Conservation (phyloP, 306 rosid genomes). For the Alnus glutinosa region DNA sequence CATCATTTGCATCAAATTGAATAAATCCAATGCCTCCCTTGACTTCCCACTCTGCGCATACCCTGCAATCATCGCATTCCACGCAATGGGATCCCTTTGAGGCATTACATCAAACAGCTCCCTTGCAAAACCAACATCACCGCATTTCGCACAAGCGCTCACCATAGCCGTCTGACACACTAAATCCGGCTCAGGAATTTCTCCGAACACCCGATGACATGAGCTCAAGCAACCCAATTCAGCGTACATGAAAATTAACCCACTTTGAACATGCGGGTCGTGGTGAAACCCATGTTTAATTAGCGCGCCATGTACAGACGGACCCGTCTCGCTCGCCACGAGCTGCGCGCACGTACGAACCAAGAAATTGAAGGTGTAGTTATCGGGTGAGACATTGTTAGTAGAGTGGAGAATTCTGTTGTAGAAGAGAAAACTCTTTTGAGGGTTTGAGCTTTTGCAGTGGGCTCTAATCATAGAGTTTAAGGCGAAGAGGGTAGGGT, state of each 20-base stretch:
- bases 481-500: conserved; percentile 51
- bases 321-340: conserved; percentile 23
- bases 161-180: conserved; percentile 58
- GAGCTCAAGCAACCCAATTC: conserved; percentile 49
- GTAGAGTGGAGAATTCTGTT: conserved; percentile 33
- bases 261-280: conserved; percentile 58
- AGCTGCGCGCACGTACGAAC: conserved; percentile 50
- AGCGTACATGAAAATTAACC: conserved; percentile 56
- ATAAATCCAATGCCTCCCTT: conserved; percentile 50
- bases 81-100: conserved; percentile 39
- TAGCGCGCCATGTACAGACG: conserved; percentile 40
- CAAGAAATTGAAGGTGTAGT: conserved; percentile 60
- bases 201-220: conserved; percentile 38
- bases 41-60: conserved; percentile 54
- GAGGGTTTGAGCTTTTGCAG: conserved; percentile 56
- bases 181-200: conserved; percentile 38
- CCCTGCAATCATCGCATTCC: conserved; percentile 63
- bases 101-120: conserved; percentile 64
- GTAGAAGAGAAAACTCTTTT: conserved; percentile 49
- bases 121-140: conserved; percentile 46
- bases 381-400: conserved; percentile 40
- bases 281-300: conserved; percentile 46
- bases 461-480: conserved; percentile 70
- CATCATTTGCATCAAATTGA: conserved; percentile 55
- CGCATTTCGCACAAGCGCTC: conserved; percentile 46